Conservation (phyloP, 768 basidiomycete genomes). For the Suillus ampliporus region DNA sequence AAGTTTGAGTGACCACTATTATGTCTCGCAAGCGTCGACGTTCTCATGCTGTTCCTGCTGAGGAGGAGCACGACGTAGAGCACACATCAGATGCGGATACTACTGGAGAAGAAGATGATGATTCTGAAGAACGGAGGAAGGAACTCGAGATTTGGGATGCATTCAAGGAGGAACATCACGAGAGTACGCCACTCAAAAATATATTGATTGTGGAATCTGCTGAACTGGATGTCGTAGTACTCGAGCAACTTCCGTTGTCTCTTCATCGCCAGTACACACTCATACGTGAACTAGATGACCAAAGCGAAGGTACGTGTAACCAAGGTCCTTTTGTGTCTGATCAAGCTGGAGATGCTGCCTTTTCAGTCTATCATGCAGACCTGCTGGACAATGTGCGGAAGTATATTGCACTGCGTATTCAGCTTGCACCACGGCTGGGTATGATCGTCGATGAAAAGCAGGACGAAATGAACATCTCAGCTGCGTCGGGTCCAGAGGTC, state of each 20-base stretch:
- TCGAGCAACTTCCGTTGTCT: slow-evolving; percentile 80
- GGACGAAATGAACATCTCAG: neutral
- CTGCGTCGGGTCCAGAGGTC: slow-evolving; percentile 3
- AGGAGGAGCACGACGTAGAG: slow-evolving; percentile 27
- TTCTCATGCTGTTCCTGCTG: slow-evolving; percentile 43
- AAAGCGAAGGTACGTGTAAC: slow-evolving; percentile 54
- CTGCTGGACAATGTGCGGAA: slow-evolving; percentile 51
- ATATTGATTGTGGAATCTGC: slow-evolving; percentile 1
- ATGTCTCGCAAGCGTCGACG: slow-evolving; percentile 53
- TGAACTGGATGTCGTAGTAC: slow-evolving; percentile 47
- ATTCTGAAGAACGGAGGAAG: slow-evolving; percentile 44
- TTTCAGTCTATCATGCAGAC: slow-evolving; percentile 45
- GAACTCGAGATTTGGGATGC: slow-evolving; percentile 75
- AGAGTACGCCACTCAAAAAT: slow-evolving; percentile 51
- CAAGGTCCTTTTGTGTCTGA: slow-evolving; percentile 1
- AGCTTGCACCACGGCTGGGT: slow-evolving; percentile 19
- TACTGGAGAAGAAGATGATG: slow-evolving; percentile 18
- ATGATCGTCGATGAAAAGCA: neutral
- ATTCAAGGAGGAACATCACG: slow-evolving; percentile 80
- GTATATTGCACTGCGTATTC: slow-evolving; percentile 50
- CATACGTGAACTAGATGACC: slow-evolving; percentile 74
- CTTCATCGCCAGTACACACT: slow-evolving; percentile 73
- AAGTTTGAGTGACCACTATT: neutral
- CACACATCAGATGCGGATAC: slow-evolving; percentile 9
- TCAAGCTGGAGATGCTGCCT: slow-evolving; percentile 11